These are phyloP conservation scores for Trametes versicolor DNA, from an alignment of 1,284 basidiomycete genomes.

Conservation along the genomic window DNA sequence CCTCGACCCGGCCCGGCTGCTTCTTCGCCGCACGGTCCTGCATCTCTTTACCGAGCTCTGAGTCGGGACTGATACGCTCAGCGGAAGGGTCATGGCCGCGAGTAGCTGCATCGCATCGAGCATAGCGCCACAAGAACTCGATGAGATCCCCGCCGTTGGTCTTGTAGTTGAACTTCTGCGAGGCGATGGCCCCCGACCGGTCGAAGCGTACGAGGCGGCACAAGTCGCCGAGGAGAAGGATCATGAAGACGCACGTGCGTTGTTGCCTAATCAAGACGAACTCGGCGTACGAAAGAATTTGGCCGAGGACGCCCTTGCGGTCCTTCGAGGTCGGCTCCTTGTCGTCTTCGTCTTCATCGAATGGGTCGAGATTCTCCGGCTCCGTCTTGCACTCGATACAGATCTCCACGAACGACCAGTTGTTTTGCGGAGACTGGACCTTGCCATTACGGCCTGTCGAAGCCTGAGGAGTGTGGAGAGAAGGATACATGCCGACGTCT, in stretches of 20 bases:
- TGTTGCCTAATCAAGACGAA: not conserved
- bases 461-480: not conserved
- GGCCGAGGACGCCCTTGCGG: not conserved
- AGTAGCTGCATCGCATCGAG: not conserved
- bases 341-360: not conserved
- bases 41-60: not conserved
- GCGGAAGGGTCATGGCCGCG: slow-evolving; percentile 1
- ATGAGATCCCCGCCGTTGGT: not conserved
- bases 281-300: not conserved
- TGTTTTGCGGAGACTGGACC: not conserved
- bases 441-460: not conserved
- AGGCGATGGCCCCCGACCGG: not conserved
- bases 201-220: slow-evolving; percentile 11
- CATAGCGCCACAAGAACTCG: slow-evolving; percentile 4
- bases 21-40: not conserved
- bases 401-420: slow-evolving; percentile 10
- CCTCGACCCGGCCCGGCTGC: not conserved
- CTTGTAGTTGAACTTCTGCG: slow-evolving; percentile 9
- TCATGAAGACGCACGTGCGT: slow-evolving; percentile 7
- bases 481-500: slow-evolving; percentile 16
- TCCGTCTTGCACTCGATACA: slow-evolving; percentile 1
- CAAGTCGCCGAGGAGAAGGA: not conserved
- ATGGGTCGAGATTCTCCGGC: not conserved
- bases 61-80: not conserved
- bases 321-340: not conserved